Percentiles rank a stretch among this genome's conserved stretches.
phyloP scores from a whole-genome alignment of 148 eudicot genomes.

The Agrostemma githago region DNA sequence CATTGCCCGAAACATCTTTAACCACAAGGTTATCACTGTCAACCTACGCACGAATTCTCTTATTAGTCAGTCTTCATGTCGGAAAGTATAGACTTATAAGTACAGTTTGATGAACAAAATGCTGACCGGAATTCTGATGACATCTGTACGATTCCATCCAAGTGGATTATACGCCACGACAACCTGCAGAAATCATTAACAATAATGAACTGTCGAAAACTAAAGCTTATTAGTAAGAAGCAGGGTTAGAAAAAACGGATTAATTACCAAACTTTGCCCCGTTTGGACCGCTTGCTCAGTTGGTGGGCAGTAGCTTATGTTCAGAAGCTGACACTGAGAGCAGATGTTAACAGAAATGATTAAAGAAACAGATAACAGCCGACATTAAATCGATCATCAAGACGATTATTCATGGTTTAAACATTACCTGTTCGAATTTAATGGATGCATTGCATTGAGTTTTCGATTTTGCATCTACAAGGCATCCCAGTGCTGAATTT shows the following conservation, averaged over 20 bases:
- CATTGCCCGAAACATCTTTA: slow-evolving; percentile 54
- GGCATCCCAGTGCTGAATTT: slow-evolving; percentile 58
- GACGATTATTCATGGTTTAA: slow-evolving; percentile 1
- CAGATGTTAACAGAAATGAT: neutral
- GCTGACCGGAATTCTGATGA: slow-evolving; percentile 71
- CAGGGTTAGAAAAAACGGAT: neutral
- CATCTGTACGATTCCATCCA: slow-evolving; percentile 78
- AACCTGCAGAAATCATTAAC: slow-evolving; percentile 44
- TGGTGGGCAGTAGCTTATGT: slow-evolving; percentile 81
- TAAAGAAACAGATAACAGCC: neutral
- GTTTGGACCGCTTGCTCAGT: slow-evolving; percentile 64
- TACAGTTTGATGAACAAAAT: neutral
- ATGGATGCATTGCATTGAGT: slow-evolving; percentile 34
- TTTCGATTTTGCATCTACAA: slow-evolving; percentile 36
- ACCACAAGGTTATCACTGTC: slow-evolving; percentile 53
- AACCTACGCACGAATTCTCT: slow-evolving; percentile 40
- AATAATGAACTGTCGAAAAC: neutral
- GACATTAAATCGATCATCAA: neutral
- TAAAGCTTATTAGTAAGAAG: slow-evolving; percentile 1
- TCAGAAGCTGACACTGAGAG: slow-evolving; percentile 76
- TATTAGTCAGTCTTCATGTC: neutral
- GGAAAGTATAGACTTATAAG: neutral
- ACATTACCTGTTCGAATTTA: slow-evolving; percentile 53
- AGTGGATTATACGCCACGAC: slow-evolving; percentile 79
- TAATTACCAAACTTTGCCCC: slow-evolving; percentile 73